phyloP scores from a whole-genome alignment of 2,329 filamentous ascomycete genomes.

The Raffaelea arxii region DNA sequence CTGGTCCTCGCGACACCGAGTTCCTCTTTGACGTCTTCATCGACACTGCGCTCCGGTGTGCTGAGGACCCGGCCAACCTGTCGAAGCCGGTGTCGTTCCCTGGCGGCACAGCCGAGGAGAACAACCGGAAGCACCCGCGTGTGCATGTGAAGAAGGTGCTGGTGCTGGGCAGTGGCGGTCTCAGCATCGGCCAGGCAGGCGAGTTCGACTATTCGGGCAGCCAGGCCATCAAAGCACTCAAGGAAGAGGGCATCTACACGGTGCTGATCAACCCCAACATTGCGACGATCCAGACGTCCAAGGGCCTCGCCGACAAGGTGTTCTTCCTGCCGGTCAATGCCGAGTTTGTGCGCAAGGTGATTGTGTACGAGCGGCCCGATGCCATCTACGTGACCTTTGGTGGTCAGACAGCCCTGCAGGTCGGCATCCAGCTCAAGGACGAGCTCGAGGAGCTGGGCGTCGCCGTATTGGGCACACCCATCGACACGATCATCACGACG shows the following conservation, averaged over 20 bases:
- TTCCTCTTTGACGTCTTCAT: constrained; percentile 97
- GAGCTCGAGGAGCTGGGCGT: constrained; percentile 91
- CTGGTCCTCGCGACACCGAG: constrained; percentile 90
- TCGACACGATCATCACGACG: constrained; percentile 96
- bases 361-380: constrained; percentile 86
- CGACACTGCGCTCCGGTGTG: constrained; percentile 64
- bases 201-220: constrained; percentile 98
- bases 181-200: constrained; percentile 95
- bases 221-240: constrained; percentile 96
- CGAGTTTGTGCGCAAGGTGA: constrained; percentile 96
- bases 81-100: constrained; percentile 74
- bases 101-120: constrained; percentile 72
- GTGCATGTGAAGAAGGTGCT: constrained; percentile 90
- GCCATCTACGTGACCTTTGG: constrained; percentile 97
- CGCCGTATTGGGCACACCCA: constrained; percentile 89
- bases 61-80: constrained; percentile 57
- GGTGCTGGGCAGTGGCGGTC: constrained; percentile 84
- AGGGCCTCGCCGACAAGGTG: constrained; percentile 94
- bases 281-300: constrained; percentile 96
- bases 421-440: constrained; percentile 95
- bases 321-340: constrained; percentile 97
- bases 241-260: constrained; percentile 96
- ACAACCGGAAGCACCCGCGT: constrained; percentile 63
- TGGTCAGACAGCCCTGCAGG: constrained; percentile 91
- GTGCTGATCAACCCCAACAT: constrained; percentile 99